Evolutionary conservation across 208 protist species (phyloP), one percentile per base, ranked within the genome.

Genomic region (Leishmania turanica): DNA sequence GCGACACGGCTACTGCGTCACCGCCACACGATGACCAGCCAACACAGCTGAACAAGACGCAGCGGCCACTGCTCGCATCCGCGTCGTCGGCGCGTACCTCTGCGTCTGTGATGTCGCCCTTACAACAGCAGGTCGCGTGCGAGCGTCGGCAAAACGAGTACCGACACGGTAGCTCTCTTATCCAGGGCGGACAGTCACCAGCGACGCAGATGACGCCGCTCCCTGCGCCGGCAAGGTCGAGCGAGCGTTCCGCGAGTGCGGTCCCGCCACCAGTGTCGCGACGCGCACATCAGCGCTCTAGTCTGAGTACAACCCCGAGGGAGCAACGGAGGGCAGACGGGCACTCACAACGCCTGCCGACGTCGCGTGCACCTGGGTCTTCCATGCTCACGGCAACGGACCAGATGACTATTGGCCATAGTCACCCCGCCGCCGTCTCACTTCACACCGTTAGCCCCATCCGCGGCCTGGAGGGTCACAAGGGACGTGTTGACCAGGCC

Each of bases 191-290:
- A 42, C 45, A 42, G 5, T 13, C 34, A 64, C 40, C 51, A 58
- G n/a, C 34, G 51, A 27, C 51, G 13, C 21, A 3, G 34, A 13
- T 47, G 19, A 47, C 54, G 24, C 11, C 1, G 34, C 49, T 17
- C 19, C 17, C 40, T 8, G 56, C 27, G 34, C 40, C 74, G 27
- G 13, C 53, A 19, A 19, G 34, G 15, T 27, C 74, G 53, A 37
- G 21, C 19, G 54, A 77, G 24, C 19, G 56, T 51, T 37, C 51
- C 11, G 74, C 56, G 15, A 68, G 40, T n/a, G 75, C 62, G 21
- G 75, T 51, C 13, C 75, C 66, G n/a, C 69, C 66, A 49, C 60
- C 58, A 27, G 34, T 83, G 27, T 78, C 74, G 19, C 80, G 54
- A 3, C 73, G 75, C 11, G 54, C 66, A 34, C 80, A 66, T 17